A percentile compares a stretch with the other conserved stretches of the same genome.
Evolutionary conservation across 495 filamentous ascomycete species (phyloP).

Genomic region (Aspergillus bridgeri): DNA sequence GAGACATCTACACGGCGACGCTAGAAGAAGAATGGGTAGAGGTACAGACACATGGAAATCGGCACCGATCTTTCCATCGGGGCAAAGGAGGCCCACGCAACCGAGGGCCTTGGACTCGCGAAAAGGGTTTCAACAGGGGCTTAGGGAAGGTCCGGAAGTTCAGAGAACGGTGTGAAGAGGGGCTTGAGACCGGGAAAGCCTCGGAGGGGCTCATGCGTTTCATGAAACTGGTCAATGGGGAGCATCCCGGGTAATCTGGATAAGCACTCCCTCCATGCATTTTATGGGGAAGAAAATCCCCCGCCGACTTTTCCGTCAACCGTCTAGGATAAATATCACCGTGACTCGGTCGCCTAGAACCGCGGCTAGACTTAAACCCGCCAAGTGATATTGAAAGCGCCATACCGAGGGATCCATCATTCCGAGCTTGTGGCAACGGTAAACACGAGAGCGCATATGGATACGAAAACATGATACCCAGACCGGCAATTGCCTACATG

Average conservation of each 20-base stretch:
- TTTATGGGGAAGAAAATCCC: neutral
- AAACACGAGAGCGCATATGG: neutral
- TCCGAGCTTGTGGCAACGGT: neutral
- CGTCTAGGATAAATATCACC: neutral
- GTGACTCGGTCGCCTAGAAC: neutral
- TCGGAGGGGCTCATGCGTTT: conserved; percentile 44
- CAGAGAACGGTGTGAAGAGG: conserved; percentile 39
- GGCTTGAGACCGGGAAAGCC: conserved; percentile 27
- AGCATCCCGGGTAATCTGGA: conserved; percentile 11
- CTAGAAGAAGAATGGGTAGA: conserved; percentile 45
- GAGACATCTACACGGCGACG: conserved; percentile 51
- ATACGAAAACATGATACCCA: neutral
- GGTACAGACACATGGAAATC: conserved; percentile 17
- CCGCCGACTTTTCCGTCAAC: neutral
- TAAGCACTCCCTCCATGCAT: conserved; percentile 18
- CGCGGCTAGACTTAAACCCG: neutral
- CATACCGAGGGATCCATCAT: neutral
- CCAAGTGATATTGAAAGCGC: neutral
- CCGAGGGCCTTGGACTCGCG: conserved; percentile 41
- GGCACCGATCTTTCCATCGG: conserved; percentile 35
- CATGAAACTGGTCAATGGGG: conserved; percentile 33
- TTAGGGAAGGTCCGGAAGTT: conserved; percentile 39
- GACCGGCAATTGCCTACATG: neutral
- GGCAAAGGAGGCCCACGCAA: conserved; percentile 41
- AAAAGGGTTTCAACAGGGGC: conserved; percentile 46